Base-by-base conservation (phyloP, 2,329 filamentous ascomycete genomes). In the Trichoderma cornu-damae region DNA sequence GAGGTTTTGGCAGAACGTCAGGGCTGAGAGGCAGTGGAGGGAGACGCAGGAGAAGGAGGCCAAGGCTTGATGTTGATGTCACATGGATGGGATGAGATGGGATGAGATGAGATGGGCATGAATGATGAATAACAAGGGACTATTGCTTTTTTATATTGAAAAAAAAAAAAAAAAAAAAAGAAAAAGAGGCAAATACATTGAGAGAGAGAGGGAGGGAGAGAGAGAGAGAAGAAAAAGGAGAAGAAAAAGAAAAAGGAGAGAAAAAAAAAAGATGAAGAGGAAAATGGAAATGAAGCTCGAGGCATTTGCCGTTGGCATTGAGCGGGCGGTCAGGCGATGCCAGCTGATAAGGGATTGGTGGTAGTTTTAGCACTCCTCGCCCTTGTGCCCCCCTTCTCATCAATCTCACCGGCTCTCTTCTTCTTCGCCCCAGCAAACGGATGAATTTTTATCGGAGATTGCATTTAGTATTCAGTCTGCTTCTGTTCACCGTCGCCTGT, bases 1-100 rank as follows among this genome's bases (percentile, higher is more conserved):
- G 85, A 86, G 82, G 64, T 83, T 90, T 69, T 85, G 85, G 74
- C 78, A 84, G 68, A 94, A 92, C 72, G 79, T 82, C 67, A 79
- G 77, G 65, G 84, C 86, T 63, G 89, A 90, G 72, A 80, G 76
- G 70, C 76, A 76, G 59, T 96, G 91, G 91, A 81, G 84, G 62
- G 77, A 52, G 43, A 11, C 77, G 63, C 75, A 79, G 71, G 77
- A 82, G 69, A 68, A 72, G 66, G 77, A 76, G 65, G 48, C 61
- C 24, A 69, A 67, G 59, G 18, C 11, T 32, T 40, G 12, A 22
- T 48, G 7, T 38, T 38, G 18, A 2, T 4, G 16, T n/a, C 3
- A 38, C 2, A 2, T 38, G 37, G n/a, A 16, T 38, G 37, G 28
- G 6, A 30, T n/a, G 3, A 30, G 18, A 34, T n/a, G n/a, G n/a